Conservation (phyloP, 768 basidiomycete species). For the Cyclocybe cylindracea region DNA sequence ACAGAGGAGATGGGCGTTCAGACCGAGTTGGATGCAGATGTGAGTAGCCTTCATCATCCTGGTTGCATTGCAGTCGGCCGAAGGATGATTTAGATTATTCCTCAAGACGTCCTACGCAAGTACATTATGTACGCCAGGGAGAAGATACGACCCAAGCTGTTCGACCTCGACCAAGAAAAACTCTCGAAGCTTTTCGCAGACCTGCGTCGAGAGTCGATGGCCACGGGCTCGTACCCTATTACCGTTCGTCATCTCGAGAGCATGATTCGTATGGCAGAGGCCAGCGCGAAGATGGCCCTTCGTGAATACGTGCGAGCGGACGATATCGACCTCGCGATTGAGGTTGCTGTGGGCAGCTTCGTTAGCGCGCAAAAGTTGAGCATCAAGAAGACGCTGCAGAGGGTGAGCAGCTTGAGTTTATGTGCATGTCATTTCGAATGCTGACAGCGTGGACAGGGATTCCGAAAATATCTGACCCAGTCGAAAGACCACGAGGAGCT, state of each 20-base stretch:
- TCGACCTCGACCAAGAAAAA: slow-evolving; percentile 95
- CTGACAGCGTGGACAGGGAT: slow-evolving; percentile 55
- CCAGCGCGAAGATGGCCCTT: slow-evolving; percentile 97
- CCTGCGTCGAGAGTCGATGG: slow-evolving; percentile 91
- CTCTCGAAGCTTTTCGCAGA: slow-evolving; percentile 92
- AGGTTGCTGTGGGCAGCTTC: slow-evolving; percentile 93
- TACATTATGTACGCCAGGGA: slow-evolving; percentile 99
- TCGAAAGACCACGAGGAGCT: slow-evolving; percentile 96
- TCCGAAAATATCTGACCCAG: slow-evolving; percentile 96
- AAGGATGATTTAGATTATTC: slow-evolving; percentile 72
- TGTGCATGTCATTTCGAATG: background rate
- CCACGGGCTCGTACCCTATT: slow-evolving; percentile 98
- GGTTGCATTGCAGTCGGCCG: background rate
- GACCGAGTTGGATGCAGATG: slow-evolving; percentile 87
- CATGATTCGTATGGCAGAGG: slow-evolving; percentile 99
- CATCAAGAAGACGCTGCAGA: slow-evolving; percentile 96
- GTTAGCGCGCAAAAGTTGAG: slow-evolving; percentile 97
- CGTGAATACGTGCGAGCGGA: slow-evolving; percentile 94
- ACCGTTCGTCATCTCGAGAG: slow-evolving; percentile 97
- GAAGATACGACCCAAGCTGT: slow-evolving; percentile 88
- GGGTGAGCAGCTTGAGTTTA: slow-evolving; percentile 52
- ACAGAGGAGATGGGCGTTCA: slow-evolving; percentile 94
- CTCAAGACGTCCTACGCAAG: slow-evolving; percentile 93
- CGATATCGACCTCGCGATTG: slow-evolving; percentile 96
- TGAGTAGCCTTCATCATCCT: slow-evolving; percentile 38